Evolutionary conservation across 306 rosid genomes (phyloP), one percentile per base, ranked within the genome.

Genomic region (Prosopis cineraria): DNA sequence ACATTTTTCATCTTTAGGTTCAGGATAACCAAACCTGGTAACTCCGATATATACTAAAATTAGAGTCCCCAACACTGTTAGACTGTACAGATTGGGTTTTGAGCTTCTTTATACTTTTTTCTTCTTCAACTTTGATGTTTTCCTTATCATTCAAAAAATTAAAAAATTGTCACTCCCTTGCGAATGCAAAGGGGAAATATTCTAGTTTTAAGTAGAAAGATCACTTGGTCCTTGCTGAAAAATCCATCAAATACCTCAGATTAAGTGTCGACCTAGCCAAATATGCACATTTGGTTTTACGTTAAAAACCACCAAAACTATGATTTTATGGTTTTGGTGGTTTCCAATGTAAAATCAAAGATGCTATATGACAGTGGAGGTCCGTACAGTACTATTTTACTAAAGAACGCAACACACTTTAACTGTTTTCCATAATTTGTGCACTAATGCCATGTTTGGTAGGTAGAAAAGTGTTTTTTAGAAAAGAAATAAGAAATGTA

Each of bases 121-220:
- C 3, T 27, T n/a, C 58, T 50, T 50, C 58, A 50, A 50, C 4
- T n/a, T 17, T 50, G 58, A 1, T 19, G 56, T n/a, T 50, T 48
- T 50, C 11, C 20, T 20, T 50, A 50, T 50, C 58, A 50, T 50
- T 50, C 12, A n/a, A 7, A 50, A 50, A 6, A 50, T 1, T 2
- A 50, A n/a, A n/a, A n/a, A 2, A 5, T 52, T 52, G 59, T 19
- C 10, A 8, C 13, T 20, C 4, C 25, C 25, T 20, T 52, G 59
- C 8, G 29, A 52, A 20, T 20, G 59, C n/a, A 7, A 48, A 48
- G 24, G 55, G 22, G 10, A 48, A 48, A 48, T 48, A 19, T 48
- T 48, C 24, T 19, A 19, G 55, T 78, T 74, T 73, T 68, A 36
- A 83, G 63, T 53, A 39, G 24, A 59, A 59, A 8, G 50, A 47